phyloP scores from a whole-genome alignment of 306 rosid genomes.

The Adenanthera pavonina region DNA sequence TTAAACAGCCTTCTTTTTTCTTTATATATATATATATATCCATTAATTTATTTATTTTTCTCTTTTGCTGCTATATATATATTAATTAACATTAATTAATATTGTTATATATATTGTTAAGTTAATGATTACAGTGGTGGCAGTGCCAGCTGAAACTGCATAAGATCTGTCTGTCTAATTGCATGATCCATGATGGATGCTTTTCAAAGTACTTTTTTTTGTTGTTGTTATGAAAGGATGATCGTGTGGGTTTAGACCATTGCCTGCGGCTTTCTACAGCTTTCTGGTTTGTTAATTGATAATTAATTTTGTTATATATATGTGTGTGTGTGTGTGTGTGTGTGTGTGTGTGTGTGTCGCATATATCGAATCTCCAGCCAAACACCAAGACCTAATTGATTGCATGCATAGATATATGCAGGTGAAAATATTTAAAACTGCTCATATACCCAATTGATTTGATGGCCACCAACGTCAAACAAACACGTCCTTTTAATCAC shows the following conservation, averaged over 20 bases:
- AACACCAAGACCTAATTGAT: constrained; percentile 44
- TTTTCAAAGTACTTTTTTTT: constrained; percentile 40
- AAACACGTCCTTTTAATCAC: constrained; percentile 47
- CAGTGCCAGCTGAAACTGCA: constrained; percentile 18
- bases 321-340: too few relatives aligned
- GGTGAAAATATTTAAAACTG: constrained; percentile 25
- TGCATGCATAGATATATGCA: constrained; percentile 39
- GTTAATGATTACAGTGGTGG: constrained; percentile 24
- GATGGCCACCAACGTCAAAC: constrained; percentile 51
- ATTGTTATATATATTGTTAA: neutral
- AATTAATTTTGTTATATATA: neutral
- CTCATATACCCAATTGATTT: constrained; percentile 41
- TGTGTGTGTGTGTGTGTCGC: neutral
- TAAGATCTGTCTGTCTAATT: constrained; percentile 8
- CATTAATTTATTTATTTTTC: neutral
- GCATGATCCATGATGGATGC: constrained; percentile 28
- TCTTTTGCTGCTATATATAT: neutral
- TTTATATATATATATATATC: neutral
- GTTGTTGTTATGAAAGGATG: constrained; percentile 27
- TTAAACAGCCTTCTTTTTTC: neutral
- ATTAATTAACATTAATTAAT: too few relatives aligned
- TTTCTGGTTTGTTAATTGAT: constrained; percentile 38
- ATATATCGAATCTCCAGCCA: constrained; percentile 45
- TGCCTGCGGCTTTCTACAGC: constrained; percentile 58
- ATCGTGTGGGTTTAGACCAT: constrained; percentile 57